phyloP scores from a whole-genome alignment of 441 rosid species.

The Populus hybrid region DNA sequence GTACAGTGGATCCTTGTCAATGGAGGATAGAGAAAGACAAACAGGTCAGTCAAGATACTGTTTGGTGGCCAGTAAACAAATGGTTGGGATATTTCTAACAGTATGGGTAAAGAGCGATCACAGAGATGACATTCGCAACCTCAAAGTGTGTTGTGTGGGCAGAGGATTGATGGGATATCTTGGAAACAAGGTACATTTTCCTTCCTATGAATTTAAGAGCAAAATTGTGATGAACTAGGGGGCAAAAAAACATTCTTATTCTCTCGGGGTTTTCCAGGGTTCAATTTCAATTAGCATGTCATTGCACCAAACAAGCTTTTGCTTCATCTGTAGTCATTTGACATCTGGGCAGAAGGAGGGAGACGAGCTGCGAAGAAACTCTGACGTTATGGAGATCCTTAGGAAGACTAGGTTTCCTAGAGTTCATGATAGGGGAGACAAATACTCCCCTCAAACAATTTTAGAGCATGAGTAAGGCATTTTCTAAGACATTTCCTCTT shows the following conservation, averaged over 20 bases:
- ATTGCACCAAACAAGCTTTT: too few relatives aligned
- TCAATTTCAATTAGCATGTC: too few relatives aligned
- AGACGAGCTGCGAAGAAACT: slow-evolving; percentile 46
- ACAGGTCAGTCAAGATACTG: slow-evolving; percentile 76
- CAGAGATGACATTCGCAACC: slow-evolving; percentile 65
- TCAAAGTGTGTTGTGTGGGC: slow-evolving; percentile 44
- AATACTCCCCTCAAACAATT: slow-evolving; percentile 83
- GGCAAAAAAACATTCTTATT: too few relatives aligned
- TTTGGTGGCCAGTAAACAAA: slow-evolving; percentile 90
- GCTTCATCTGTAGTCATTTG: too few relatives aligned
- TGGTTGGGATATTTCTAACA: slow-evolving; percentile 93
- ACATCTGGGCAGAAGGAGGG: too few relatives aligned
- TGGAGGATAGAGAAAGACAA: slow-evolving; percentile 57
- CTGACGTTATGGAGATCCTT: slow-evolving; percentile 97
- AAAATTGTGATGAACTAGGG: too few relatives aligned
- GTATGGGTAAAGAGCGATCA: slow-evolving; percentile 90
- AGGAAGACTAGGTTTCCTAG: slow-evolving; percentile 93
- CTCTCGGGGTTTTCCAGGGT: too few relatives aligned
- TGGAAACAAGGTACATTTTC: too few relatives aligned
- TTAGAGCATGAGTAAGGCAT: slow-evolving; percentile 82
- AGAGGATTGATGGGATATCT: too few relatives aligned
- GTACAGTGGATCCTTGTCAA: slow-evolving; percentile 40
- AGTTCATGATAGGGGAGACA: slow-evolving; percentile 59
- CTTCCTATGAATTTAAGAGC: too few relatives aligned
- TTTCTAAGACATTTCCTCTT: background rate